Evolutionary conservation across 768 basidiomycete genomes (phyloP), one percentile per base, ranked within the genome.

Genomic region (Boletus rufocinnamomeus): DNA sequence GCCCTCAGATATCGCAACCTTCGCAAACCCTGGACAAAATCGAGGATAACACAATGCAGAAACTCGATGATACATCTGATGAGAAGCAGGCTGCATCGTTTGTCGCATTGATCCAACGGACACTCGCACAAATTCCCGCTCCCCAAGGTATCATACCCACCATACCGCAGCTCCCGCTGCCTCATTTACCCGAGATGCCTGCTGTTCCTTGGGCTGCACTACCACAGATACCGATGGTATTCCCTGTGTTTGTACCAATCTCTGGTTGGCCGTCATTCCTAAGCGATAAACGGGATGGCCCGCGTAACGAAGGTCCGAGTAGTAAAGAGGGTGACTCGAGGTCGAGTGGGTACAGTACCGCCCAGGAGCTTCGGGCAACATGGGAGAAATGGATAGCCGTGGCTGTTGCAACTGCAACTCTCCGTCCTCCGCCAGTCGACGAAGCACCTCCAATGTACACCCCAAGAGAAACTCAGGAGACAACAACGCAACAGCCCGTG

Each of bases 361-460:
- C 83, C 16, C 84, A 87, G 66, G 89, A 91, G 62, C 81, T 85
- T 78, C 80, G 82, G 27, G 79, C 84, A 8, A 81, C 82, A 28
- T 90, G 88, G 87, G 91, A 92, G 76, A 89, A 87, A 72, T 88
- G 85, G 86, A 74, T 89, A 54, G 79, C 83, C 14, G 67, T 84
- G 49, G 83, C 81, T 35, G 68, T 80, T 21, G 81, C 82, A 6
- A 76, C 77, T 16, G 79, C 82, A 35, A 79, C 80, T 13, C 72
- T 72, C 51, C 79, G 76, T 60, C 72, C 76, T 50, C 70, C 75
- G 25, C 60, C 66, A 57, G 41, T 81, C 50, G 84, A 85, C 50
- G 73, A 81, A 54, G 84, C 88, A 4, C 89, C 89, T 38, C 88
- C 89, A 2, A 80, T 84, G 68, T 91, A 91, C 72, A 88, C 88